Base-by-base conservation (phyloP, 805 yeast species). In the Starmera amethionina region DNA sequence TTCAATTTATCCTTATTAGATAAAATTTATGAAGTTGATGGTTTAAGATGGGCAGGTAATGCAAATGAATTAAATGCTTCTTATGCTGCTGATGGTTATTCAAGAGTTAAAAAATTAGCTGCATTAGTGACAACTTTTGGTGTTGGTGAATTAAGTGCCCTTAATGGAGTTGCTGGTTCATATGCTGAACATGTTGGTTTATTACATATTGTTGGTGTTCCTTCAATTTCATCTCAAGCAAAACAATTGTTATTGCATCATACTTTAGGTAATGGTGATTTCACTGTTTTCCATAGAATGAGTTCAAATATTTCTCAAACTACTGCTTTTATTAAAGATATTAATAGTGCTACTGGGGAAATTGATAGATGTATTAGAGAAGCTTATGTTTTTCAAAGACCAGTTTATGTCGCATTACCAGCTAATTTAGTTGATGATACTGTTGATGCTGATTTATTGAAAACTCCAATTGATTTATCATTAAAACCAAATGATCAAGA, bases 31-130 rank as follows among this genome's bases (percentile, higher is more conserved):
- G 84, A 79, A 54, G 85, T 81, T 38, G 77, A 74, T 30, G 85
- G 83, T 35, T 57, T 85, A 63, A 73, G 82, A 67, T 85, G 95
- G 95, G 88, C 85, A 38, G 95, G 95, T 55, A 84, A 85, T 62
- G 84, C 93, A 59, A 85, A 86, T 64, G 95, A 85, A 67, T 72
- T 85, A 66, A 86, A 86, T 61, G 93, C 95, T 35, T 84, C 93
- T 34, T 82, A 82, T 52, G 83, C 94, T 40, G 88, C 93, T 36
- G 95, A 85, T 62, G 95, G 95, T 48, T 85, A 85, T 67, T 79
- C 90, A 40, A 69, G 95, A 60, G 70, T 85, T 53, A 84, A 82
- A 64, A 82, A 89, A 44, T 64, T 84, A 58, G 74, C 82, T 46
- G 80, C 83, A 51, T 50, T 85, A 38, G 70, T 84, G 55, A 85